Conservation (phyloP, 169 alveolate genomes). For the Toxoplasma gondii region DNA sequence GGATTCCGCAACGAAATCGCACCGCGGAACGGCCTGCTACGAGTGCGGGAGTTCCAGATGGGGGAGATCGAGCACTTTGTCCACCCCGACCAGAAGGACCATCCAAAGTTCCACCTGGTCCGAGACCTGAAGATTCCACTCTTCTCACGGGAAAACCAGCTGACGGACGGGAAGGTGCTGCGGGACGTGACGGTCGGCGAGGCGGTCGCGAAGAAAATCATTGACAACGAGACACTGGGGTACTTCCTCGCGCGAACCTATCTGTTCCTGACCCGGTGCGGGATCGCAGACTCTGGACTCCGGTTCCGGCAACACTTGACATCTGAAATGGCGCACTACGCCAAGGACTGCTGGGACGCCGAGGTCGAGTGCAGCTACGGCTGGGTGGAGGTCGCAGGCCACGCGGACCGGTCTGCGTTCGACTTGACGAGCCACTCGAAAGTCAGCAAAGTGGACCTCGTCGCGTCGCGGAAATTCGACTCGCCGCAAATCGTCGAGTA, state of each 20-base stretch:
- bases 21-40: slow-evolving; percentile 95
- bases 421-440: slow-evolving; percentile 93
- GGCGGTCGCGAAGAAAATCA: slow-evolving; percentile 86
- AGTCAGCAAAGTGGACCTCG: slow-evolving; percentile 80
- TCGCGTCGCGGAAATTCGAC: slow-evolving; percentile 45
- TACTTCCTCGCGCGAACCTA: slow-evolving; percentile 96
- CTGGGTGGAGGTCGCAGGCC: slow-evolving; percentile 98
- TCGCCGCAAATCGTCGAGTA: slow-evolving; percentile 54
- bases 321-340: slow-evolving; percentile 99
- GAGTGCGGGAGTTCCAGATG: slow-evolving; percentile 98
- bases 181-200: slow-evolving; percentile 86
- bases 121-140: slow-evolving; percentile 89
- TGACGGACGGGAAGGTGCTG: slow-evolving; percentile 67
- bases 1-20: slow-evolving; percentile 98
- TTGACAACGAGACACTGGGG: slow-evolving; percentile 95
- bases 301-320: slow-evolving; percentile 96
- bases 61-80: slow-evolving; percentile 98
- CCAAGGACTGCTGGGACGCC: slow-evolving; percentile 99
- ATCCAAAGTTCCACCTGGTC: slow-evolving; percentile 88
- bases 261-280: slow-evolving; percentile 89
- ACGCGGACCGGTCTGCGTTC: slow-evolving; percentile 95
- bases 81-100: slow-evolving; percentile 92
- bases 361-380: slow-evolving; percentile 96
- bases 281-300: slow-evolving; percentile 91
- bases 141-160: slow-evolving; percentile 86